phyloP scores from a whole-genome alignment of 2,329 filamentous ascomycete species.

The Amylocarpus encephaloides region DNA sequence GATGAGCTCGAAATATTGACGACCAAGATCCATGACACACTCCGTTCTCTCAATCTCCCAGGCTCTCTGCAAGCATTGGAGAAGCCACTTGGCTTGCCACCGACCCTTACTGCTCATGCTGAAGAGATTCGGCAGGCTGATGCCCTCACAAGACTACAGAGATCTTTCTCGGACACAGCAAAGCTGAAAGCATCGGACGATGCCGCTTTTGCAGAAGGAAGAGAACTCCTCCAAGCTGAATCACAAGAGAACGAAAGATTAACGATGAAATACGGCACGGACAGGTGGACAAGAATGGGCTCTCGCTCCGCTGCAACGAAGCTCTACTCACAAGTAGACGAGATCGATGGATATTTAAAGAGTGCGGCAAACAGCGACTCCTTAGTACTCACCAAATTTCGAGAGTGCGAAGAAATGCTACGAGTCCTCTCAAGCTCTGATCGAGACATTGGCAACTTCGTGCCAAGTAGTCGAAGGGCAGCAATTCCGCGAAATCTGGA shows the following conservation, averaged over 20 bases:
- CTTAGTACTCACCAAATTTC: slow-evolving; percentile 64
- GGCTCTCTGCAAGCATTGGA: slow-evolving; percentile 91
- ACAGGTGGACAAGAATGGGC: slow-evolving; percentile 69
- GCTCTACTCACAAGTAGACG: slow-evolving; percentile 37
- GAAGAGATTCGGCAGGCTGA: slow-evolving; percentile 92
- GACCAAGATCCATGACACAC: slow-evolving; percentile 67
- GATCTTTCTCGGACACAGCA: slow-evolving; percentile 80
- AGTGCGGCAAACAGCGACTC: slow-evolving; percentile 61
- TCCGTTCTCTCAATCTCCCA: slow-evolving; percentile 79
- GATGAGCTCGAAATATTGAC: slow-evolving; percentile 78
- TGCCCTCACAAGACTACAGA: slow-evolving; percentile 68
- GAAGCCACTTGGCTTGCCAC: slow-evolving; percentile 85
- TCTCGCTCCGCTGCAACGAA: slow-evolving; percentile 59
- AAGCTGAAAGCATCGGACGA: slow-evolving; percentile 79
- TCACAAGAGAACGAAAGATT: slow-evolving; percentile 75
- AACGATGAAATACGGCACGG: slow-evolving; percentile 75
- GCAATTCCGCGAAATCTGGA: slow-evolving; percentile 77
- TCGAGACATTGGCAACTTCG: slow-evolving; percentile 76
- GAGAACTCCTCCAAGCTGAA: slow-evolving; percentile 70
- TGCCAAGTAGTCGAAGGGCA: slow-evolving; percentile 76
- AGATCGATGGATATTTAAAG: slow-evolving; percentile 83
- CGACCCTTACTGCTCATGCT: slow-evolving; percentile 78
- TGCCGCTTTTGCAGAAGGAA: slow-evolving; percentile 75
- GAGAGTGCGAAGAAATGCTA: slow-evolving; percentile 67
- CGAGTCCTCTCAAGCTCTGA: slow-evolving; percentile 72